Evolutionary conservation across 345 rosid species (phyloP), one percentile per base, ranked within the genome.

Genomic region (Balakata baccata): DNA sequence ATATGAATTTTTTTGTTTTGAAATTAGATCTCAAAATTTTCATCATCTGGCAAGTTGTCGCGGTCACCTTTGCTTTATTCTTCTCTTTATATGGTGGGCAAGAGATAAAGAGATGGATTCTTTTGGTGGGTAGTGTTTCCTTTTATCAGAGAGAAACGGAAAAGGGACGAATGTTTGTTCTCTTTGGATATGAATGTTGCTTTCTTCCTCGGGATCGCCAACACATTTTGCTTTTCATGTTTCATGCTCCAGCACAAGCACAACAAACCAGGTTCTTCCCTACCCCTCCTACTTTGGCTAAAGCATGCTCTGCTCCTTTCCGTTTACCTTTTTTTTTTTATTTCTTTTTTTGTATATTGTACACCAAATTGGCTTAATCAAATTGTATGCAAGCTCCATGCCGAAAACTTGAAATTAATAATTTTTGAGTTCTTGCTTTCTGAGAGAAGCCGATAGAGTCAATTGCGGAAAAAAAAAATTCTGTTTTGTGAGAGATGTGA

Each of bases 181-280:
- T 74, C 66, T 58, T 75, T 37, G 4, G 65, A 49, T 38, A 47
- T 39, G 17, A 34, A 59, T 23, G 11, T 43, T 79, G 70, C 78
- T 80, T 80, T 76, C 74, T 57, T 77, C 80, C 81, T 84, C 45
- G 87, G 85, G 87, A 82, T 82, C 77, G 49, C 72, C 71, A 72
- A 63, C 51, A 25, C 72, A 54, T 75, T 82, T 75, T 2, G n/a
- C 71, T 80, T 80, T 80, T 53, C 71, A 58, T 79, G 79, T 75
- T 70, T 65, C 81, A 77, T 64, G 79, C 72, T 59, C 41, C 61
- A 57, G 17, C 77, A 6, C 77, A 22, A 29, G 53, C 70, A 58
- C 66, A 41, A 22, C 57, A 47, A 64, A 56, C 20, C 16, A 13
- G 69, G 60, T 34, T 72, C 59, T 10, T 20, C 50, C 76, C 53